Conservation (phyloP, 2,329 filamentous ascomycete species). For the Cladosporium sp. region DNA sequence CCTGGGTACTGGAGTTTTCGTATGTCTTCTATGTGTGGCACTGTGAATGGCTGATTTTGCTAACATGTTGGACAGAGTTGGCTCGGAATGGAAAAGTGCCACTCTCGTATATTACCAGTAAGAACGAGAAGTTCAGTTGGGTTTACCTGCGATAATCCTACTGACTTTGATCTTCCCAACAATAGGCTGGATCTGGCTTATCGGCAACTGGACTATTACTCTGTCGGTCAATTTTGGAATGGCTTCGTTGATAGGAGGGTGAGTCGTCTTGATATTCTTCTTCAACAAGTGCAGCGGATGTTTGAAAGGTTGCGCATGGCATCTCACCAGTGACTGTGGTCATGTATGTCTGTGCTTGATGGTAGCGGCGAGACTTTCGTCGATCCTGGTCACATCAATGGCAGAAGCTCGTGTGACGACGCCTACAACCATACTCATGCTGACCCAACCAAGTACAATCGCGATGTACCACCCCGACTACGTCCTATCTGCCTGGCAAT, state of each 20-base stretch:
- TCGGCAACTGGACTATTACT: slow-evolving; percentile 79
- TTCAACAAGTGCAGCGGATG: neutral
- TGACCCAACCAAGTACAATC: slow-evolving; percentile 38
- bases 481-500: slow-evolving; percentile 60
- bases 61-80: slow-evolving; percentile 49
- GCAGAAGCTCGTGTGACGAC: no score
- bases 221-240: slow-evolving; percentile 74
- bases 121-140: neutral
- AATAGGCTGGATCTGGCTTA: slow-evolving; percentile 68
- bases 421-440: neutral
- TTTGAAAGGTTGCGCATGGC: neutral
- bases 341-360: neutral
- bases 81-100: slow-evolving; percentile 49
- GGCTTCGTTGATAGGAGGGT: slow-evolving; percentile 47
- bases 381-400: neutral
- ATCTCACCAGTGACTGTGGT: neutral
- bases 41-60: neutral
- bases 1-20: slow-evolving; percentile 73
- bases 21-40: neutral
- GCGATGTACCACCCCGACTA: slow-evolving; percentile 58
- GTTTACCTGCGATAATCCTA: no score
- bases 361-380: neutral
- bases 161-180: neutral
- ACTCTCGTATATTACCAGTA: slow-evolving; percentile 62
- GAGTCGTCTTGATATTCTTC: slow-evolving; percentile 38